Conservation (phyloP, 208 protist genomes). For the Leishmania gerbilli region DNA sequence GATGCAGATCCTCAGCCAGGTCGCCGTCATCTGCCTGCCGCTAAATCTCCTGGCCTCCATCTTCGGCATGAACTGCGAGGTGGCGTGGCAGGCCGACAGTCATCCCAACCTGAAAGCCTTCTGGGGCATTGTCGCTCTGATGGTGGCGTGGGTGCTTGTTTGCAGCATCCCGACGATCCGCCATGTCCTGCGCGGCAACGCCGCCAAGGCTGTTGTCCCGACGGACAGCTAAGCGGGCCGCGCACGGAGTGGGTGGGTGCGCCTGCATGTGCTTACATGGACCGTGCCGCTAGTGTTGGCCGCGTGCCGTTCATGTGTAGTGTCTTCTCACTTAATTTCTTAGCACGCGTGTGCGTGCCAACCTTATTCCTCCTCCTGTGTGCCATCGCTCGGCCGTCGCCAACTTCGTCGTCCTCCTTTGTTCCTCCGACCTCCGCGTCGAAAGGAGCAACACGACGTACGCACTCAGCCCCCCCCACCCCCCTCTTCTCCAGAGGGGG, state of each 20-base stretch:
- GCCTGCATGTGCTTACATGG: background rate
- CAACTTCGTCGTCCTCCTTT: background rate
- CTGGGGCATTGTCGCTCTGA: conserved; percentile 57
- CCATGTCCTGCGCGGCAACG: conserved; percentile 38
- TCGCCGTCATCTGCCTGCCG: conserved; percentile 84
- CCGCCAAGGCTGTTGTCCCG: conserved; percentile 56
- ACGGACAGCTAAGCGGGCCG: conserved; percentile 32
- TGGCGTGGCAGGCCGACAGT: conserved; percentile 71
- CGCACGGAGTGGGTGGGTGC: background rate
- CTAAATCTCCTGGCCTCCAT: conserved; percentile 84
- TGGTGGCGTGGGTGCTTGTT: conserved; percentile 63
- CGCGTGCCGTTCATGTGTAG: background rate
- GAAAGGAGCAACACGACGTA: too few species aligned
- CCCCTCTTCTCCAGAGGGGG: background rate
- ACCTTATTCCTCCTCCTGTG: background rate
- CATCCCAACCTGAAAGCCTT: conserved; percentile 65
- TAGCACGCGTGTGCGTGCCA: background rate
- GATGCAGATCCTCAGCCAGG: conserved; percentile 77
- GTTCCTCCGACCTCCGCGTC: background rate
- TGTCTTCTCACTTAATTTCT: background rate
- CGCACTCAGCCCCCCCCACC: background rate
- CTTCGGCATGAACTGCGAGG: conserved; percentile 92
- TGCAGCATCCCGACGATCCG: conserved; percentile 65
- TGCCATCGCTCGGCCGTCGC: background rate
- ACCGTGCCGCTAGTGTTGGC: background rate